A percentile compares a stretch with the other conserved stretches of the same genome.
These are phyloP conservation scores for Sugiyamaella floridensis DNA, from an alignment of 805 yeast genomes.

Conservation along the genomic window DNA sequence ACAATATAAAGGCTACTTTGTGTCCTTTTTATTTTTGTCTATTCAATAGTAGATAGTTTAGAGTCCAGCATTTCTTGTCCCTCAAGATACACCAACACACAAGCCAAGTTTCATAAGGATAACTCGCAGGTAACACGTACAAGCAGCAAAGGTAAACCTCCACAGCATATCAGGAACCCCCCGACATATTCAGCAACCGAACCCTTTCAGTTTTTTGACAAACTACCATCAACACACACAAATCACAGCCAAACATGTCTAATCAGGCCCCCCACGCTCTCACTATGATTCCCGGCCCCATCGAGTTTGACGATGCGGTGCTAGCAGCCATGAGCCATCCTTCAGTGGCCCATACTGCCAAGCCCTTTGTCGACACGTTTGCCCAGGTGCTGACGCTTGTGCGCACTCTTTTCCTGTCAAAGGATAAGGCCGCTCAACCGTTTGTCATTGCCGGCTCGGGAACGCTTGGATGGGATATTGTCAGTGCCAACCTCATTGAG, in stretches of 20 bases:
- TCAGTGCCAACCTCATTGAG: constrained; percentile 65
- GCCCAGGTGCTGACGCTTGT: constrained; percentile 59
- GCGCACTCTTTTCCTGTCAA: constrained; percentile 67
- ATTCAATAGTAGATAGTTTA: too few species aligned
- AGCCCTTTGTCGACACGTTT: constrained; percentile 71
- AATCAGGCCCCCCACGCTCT: constrained; percentile 25
- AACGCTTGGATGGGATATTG: constrained; percentile 91
- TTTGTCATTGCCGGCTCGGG: constrained; percentile 85
- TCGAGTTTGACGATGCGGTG: constrained; percentile 75
- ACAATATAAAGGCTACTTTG: background rate
- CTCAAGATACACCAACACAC: too few species aligned
- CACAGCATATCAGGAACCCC: background rate
- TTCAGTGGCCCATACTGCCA: constrained; percentile 83
- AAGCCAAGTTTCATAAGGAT: too few species aligned
- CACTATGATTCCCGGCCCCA: constrained; percentile 77
- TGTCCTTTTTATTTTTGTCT: constrained; percentile 6
- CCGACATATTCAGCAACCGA: background rate
- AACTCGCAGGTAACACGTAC: too few species aligned
- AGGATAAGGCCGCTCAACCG: constrained; percentile 64
- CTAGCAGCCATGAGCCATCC: constrained; percentile 74
- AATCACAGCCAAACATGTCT: constrained; percentile 12
- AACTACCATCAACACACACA: too few species aligned
- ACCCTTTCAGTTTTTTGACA: constrained; percentile 37
- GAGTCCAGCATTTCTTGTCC: too few species aligned
- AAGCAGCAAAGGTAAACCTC: background rate